Evolutionary conservation across 2,329 filamentous ascomycete genomes (phyloP), one percentile per base, ranked within the genome.

Genomic region (Colletotrichum gloeosporioides): DNA sequence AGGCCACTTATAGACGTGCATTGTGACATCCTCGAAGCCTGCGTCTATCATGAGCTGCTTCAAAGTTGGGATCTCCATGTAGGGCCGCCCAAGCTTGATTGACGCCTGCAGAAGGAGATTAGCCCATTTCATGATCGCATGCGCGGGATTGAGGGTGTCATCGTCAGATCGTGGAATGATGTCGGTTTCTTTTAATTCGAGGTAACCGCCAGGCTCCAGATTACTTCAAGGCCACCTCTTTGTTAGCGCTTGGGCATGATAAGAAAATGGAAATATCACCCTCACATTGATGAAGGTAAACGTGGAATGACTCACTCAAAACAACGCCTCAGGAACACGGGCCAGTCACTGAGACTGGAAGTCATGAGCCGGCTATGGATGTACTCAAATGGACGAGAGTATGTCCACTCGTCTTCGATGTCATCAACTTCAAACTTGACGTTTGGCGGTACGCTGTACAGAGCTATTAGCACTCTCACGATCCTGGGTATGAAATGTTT

Each of bases 391-490:
- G 80, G 78, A 3, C 73, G 49, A 13, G 77, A 75, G 32, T 76
- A 85, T 2, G 80, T 80, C 85, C 85, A 86, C 36, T 79, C 77
- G 34, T 81, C 78, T 34, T 84, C 82, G 4, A 81, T 75, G 71
- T 86, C 84, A 65, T 86, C 84, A 66, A 86, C 78, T 39, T 86
- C 83, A 75, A 89, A 89, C 13, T 78, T 80, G 59, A 87, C 82
- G 73, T 90, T 90, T 0, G 85, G 84, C 1, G 87, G 87, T 4
- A 87, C 85, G 66, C 79, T 18, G 32, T 7, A 6, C 3, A 34
- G 6, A 39, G n/a, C n/a, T n/a, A 8, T 16, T 3, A 39, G 15
- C 36, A 16, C 34, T 36, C 34, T 8, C 34, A 16, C 15, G 1
- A 36, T 36, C 15, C 1, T 4, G 7, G 8, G 15, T 36, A 2